These are phyloP conservation scores for Diaporthe longicolla DNA, from an alignment of 2,329 filamentous ascomycete species.

Conservation along the genomic window DNA sequence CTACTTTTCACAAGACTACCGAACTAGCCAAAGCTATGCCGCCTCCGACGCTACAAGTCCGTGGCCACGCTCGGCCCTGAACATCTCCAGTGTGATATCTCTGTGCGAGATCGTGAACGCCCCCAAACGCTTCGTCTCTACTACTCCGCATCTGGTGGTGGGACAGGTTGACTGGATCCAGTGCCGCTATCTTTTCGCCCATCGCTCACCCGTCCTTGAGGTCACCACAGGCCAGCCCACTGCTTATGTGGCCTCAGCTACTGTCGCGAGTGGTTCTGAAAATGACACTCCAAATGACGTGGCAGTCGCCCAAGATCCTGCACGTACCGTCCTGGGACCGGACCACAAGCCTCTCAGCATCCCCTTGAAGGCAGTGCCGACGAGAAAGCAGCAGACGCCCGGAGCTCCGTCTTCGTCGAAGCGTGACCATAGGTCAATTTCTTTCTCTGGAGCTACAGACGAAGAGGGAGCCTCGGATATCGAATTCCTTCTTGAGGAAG, in stretches of 20 bases:
- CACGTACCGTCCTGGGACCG: constrained; percentile 42
- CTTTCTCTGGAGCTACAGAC: constrained; percentile 55
- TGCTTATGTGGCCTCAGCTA: neutral
- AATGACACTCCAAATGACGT: neutral
- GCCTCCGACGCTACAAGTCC: constrained; percentile 21
- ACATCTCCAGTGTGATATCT: constrained; percentile 73
- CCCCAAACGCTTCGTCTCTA: constrained; percentile 71
- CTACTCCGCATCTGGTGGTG: constrained; percentile 77
- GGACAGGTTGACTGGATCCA: constrained; percentile 88
- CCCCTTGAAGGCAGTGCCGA: constrained; percentile 52
- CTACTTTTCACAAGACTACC: constrained; percentile 78
- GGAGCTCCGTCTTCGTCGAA: constrained; percentile 26
- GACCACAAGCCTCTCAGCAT: constrained; percentile 45
- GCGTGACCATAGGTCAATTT: constrained; percentile 46
- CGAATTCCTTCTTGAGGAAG: constrained; percentile 52
- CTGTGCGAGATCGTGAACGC: constrained; percentile 90
- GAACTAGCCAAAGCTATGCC: constrained; percentile 60
- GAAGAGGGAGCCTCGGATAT: constrained; percentile 59
- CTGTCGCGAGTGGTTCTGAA: neutral
- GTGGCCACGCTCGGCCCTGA: constrained; percentile 80
- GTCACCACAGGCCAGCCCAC: constrained; percentile 25
- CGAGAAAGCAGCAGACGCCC: neutral
- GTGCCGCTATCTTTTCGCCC: constrained; percentile 83
- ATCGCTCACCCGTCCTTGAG: neutral
- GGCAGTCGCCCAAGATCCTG: constrained; percentile 43